These are phyloP conservation scores for Wickerhamiella australiensis DNA, from an alignment of 805 yeast species.

Conservation along the genomic window DNA sequence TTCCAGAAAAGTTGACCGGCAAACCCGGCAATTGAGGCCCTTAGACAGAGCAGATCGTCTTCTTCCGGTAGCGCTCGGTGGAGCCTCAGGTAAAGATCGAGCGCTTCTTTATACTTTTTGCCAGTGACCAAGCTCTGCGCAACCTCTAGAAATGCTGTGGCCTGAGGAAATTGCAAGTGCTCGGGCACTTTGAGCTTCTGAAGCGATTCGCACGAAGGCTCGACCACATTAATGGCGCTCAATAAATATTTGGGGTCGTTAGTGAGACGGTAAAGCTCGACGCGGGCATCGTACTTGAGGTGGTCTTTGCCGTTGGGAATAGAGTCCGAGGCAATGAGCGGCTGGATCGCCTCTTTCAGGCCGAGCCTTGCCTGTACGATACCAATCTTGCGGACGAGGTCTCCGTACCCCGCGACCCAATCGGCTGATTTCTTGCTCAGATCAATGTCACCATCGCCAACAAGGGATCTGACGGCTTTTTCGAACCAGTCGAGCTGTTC, in stretches of 20 bases:
- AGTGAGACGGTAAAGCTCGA: slow-evolving; percentile 18
- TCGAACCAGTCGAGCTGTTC: slow-evolving; percentile 16
- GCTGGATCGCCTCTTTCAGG: slow-evolving; percentile 21
- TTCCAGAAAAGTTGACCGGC: slow-evolving; percentile 22
- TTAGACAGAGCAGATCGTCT: slow-evolving; percentile 17
- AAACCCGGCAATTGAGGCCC: slow-evolving; percentile 20
- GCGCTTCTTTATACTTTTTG: slow-evolving; percentile 19
- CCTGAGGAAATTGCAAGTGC: slow-evolving; percentile 6
- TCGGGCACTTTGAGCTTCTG: slow-evolving; percentile 5
- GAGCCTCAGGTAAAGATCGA: slow-evolving; percentile 19
- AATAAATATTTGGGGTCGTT: slow-evolving; percentile 7
- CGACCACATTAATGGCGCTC: slow-evolving; percentile 8
- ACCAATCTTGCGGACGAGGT: slow-evolving; percentile 25
- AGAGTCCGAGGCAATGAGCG: slow-evolving; percentile 22
- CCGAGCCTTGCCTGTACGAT: slow-evolving; percentile 18
- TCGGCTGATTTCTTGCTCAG: slow-evolving; percentile 19
- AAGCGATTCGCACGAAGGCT: not conserved
- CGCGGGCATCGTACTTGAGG: slow-evolving; percentile 21
- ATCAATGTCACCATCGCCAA: slow-evolving; percentile 18
- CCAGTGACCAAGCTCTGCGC: slow-evolving; percentile 17
- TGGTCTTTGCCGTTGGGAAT: slow-evolving; percentile 23
- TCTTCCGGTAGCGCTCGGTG: slow-evolving; percentile 18
- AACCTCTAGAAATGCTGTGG: slow-evolving; percentile 20
- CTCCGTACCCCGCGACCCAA: slow-evolving; percentile 29
- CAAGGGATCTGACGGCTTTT: slow-evolving; percentile 21